These are phyloP conservation scores for Eimeria zaria DNA, from an alignment of 169 alveolate genomes.

Conservation along the genomic window DNA sequence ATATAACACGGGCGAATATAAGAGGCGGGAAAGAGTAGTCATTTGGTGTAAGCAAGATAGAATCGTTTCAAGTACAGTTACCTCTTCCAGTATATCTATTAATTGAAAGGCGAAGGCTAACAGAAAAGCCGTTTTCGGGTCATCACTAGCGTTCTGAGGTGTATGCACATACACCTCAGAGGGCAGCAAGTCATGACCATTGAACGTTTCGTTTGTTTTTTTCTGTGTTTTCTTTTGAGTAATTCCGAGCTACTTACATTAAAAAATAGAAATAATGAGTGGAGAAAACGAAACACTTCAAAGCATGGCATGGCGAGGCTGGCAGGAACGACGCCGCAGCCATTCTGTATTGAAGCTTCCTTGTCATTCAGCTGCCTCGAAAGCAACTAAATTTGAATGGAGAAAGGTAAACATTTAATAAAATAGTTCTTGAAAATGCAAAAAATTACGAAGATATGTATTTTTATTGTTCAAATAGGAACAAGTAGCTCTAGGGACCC, in stretches of 20 bases:
- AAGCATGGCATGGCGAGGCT: slow-evolving; percentile 2
- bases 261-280: neutral
- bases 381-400: neutral
- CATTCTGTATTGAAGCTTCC: neutral
- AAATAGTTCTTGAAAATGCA: neutral
- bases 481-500: neutral
- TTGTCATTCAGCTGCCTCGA: slow-evolving; percentile 57
- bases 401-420: neutral
- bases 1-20: too few relatives aligned
- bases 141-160: too few relatives aligned
- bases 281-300: neutral
- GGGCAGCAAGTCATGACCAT: too few relatives aligned
- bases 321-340: neutral
- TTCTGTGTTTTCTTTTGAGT: neutral
- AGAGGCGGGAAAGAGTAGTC: too few relatives aligned
- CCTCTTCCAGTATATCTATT: too few relatives aligned
- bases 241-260: too few relatives aligned
- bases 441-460: neutral
- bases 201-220: neutral
- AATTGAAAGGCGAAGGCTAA: too few relatives aligned
- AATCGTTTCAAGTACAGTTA: too few relatives aligned
- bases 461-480: neutral
- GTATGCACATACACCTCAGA: too few relatives aligned
- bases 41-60: too few relatives aligned
- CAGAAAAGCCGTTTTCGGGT: too few relatives aligned